Conservation (phyloP, 2,329 filamentous ascomycete species). For the Phyllosticta citriasiana region DNA sequence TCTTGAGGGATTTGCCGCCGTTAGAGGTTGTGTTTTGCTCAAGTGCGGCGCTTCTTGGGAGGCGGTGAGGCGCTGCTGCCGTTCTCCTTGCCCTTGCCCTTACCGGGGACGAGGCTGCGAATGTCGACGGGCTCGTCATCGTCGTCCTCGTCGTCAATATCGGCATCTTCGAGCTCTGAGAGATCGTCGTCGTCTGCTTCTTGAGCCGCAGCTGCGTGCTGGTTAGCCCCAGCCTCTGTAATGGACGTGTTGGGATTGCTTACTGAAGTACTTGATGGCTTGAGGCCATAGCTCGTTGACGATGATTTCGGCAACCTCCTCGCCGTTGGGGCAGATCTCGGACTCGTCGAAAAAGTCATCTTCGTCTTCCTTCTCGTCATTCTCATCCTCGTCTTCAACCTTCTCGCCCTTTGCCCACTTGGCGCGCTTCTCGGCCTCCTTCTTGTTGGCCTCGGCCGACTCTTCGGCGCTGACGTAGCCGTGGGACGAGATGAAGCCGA, state of each 20-base stretch:
- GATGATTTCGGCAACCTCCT: slow-evolving; percentile 69
- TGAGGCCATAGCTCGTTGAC: slow-evolving; percentile 83
- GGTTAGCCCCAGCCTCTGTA: too few species aligned
- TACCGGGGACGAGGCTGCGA: slow-evolving; percentile 32
- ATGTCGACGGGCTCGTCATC: slow-evolving; percentile 41
- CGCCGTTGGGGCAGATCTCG: slow-evolving; percentile 82
- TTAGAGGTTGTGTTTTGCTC: neutral
- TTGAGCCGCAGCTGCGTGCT: slow-evolving; percentile 42
- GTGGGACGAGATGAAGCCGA: slow-evolving; percentile 61
- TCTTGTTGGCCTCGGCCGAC: slow-evolving; percentile 50
- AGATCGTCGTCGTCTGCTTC: slow-evolving; percentile 60
- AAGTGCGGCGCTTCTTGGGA: neutral
- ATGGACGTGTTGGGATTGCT: slow-evolving; percentile 28
- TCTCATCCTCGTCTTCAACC: slow-evolving; percentile 30
- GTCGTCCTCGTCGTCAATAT: slow-evolving; percentile 34
- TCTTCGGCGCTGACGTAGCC: slow-evolving; percentile 62
- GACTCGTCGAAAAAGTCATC: slow-evolving; percentile 57
- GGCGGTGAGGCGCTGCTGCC: neutral
- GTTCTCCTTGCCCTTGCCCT: slow-evolving; percentile 37
- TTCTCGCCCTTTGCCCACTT: slow-evolving; percentile 31
- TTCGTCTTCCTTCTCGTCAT: slow-evolving; percentile 47
- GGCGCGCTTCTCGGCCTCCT: slow-evolving; percentile 49
- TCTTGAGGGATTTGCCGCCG: neutral
- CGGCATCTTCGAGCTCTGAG: slow-evolving; percentile 60
- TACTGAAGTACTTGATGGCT: slow-evolving; percentile 86